These are phyloP conservation scores for Pseudopyrenochaeta lycopersici DNA, from an alignment of 2,329 filamentous ascomycete genomes.

Conservation along the genomic window DNA sequence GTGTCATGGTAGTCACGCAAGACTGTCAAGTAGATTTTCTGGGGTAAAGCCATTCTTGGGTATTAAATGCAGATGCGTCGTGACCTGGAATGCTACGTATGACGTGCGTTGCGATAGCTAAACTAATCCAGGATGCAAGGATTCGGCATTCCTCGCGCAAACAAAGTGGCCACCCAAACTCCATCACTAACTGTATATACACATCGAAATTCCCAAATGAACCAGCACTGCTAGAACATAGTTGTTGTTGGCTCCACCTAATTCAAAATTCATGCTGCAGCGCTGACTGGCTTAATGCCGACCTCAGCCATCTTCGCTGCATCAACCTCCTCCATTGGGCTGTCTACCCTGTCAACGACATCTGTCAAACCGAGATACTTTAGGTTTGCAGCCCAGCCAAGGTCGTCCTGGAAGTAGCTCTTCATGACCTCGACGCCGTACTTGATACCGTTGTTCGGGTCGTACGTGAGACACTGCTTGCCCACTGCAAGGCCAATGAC, in stretches of 20 bases:
- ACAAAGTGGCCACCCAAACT: no score
- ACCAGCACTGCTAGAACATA: no score
- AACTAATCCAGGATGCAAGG: no score
- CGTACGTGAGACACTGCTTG: constrained; percentile 72
- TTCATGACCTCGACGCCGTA: constrained; percentile 70
- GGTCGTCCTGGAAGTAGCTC: constrained; percentile 72
- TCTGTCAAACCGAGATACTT: constrained; percentile 46
- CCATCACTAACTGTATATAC: background rate
- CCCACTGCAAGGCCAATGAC: constrained; percentile 77
- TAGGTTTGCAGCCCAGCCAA: constrained; percentile 59
- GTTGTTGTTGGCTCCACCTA: background rate
- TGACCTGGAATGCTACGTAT: background rate
- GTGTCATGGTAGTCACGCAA: no score
- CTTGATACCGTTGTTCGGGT: constrained; percentile 64
- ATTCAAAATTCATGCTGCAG: constrained; percentile 20
- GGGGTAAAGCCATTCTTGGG: background rate
- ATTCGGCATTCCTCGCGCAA: no score
- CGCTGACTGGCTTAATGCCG: constrained; percentile 39
- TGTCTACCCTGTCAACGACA: constrained; percentile 37
- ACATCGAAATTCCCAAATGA: background rate
- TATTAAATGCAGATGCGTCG: background rate
- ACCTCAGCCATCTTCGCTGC: constrained; percentile 37
- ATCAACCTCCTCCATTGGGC: constrained; percentile 19
- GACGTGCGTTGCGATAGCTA: background rate
- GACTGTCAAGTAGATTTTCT: no score